Conservation (phyloP, 768 basidiomycete genomes). For the Heimioporus sp. region DNA sequence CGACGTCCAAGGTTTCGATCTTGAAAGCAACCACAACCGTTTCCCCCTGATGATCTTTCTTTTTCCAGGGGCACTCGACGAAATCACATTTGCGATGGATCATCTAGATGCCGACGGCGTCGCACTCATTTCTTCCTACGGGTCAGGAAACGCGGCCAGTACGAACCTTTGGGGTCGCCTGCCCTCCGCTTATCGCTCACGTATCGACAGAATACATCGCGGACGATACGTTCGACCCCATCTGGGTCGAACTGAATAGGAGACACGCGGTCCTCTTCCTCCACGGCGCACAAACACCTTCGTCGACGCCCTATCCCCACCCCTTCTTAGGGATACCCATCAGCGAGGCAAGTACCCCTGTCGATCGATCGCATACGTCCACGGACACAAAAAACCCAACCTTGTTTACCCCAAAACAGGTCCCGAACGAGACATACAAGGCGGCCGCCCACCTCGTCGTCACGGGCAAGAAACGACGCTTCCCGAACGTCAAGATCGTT, state of each 20-base stretch:
- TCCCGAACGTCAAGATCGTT: slow-evolving; percentile 57
- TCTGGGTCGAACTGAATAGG: slow-evolving; percentile 69
- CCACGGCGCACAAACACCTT: slow-evolving; percentile 67
- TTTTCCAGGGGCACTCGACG: slow-evolving; percentile 50
- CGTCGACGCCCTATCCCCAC: slow-evolving; percentile 63
- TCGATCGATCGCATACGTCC: slow-evolving; percentile 3
- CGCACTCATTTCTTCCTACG: slow-evolving; percentile 66
- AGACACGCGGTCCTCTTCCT: slow-evolving; percentile 65
- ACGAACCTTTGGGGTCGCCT: slow-evolving; percentile 11
- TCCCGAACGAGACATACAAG: slow-evolving; percentile 81
- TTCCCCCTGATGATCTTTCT: slow-evolving; percentile 5
- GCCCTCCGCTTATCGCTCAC: slow-evolving; percentile 3
- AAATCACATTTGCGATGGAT: slow-evolving; percentile 63
- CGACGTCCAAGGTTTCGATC: slow-evolving; percentile 53
- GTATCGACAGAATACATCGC: slow-evolving; percentile 56
- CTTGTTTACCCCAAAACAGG: slow-evolving; percentile 39
- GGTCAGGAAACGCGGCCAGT: slow-evolving; percentile 55
- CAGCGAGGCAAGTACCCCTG: slow-evolving; percentile 47
- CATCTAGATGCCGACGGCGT: slow-evolving; percentile 62
- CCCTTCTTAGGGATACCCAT: slow-evolving; percentile 65
- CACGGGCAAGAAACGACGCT: slow-evolving; percentile 64
- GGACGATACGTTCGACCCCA: slow-evolving; percentile 56
- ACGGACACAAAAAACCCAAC: slow-evolving; percentile 4
- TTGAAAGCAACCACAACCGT: background rate
- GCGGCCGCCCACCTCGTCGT: slow-evolving; percentile 78